These are phyloP conservation scores for Elsinoe perseae DNA, from an alignment of 2,329 filamentous ascomycete species.

Conservation along the genomic window DNA sequence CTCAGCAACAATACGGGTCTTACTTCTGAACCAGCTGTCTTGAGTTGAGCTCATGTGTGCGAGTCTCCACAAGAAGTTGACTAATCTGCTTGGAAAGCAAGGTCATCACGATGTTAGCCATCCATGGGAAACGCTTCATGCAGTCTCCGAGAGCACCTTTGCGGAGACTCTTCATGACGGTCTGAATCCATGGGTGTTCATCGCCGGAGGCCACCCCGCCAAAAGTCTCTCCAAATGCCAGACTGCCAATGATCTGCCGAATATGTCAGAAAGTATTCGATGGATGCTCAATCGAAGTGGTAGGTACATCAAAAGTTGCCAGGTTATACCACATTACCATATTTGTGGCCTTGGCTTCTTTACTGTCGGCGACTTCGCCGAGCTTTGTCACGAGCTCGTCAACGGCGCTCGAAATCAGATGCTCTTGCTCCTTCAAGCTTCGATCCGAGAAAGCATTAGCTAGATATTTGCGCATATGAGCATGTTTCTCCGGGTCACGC, in stretches of 20 bases:
- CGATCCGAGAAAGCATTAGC: neutral
- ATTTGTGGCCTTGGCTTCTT: conserved; percentile 21
- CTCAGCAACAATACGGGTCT: neutral
- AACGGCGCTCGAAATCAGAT: conserved; percentile 26
- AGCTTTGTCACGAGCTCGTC: conserved; percentile 23
- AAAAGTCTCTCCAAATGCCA: conserved; percentile 26
- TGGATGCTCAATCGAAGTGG: neutral
- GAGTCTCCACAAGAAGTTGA: conserved; percentile 18
- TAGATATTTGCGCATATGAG: neutral
- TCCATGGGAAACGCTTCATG: conserved; percentile 21
- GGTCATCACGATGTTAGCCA: conserved; percentile 16
- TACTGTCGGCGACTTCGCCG: conserved; percentile 17
- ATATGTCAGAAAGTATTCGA: neutral
- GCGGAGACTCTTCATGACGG: neutral
- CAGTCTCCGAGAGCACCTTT: neutral
- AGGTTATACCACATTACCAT: conserved; percentile 28
- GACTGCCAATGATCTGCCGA: conserved; percentile 24
- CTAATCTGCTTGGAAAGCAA: conserved; percentile 18
- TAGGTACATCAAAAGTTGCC: conserved; percentile 22
- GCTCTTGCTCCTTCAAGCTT: conserved; percentile 26
- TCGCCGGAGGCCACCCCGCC: conserved; percentile 25
- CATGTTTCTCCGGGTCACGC: conserved; percentile 20
- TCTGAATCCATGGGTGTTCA: neutral
- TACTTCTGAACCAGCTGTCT: neutral
- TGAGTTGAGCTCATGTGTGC: neutral